A percentile compares a stretch with the other conserved stretches of the same genome.
Conservation (phyloP, 441 rosid genomes). For the Melastoma candidum region DNA sequence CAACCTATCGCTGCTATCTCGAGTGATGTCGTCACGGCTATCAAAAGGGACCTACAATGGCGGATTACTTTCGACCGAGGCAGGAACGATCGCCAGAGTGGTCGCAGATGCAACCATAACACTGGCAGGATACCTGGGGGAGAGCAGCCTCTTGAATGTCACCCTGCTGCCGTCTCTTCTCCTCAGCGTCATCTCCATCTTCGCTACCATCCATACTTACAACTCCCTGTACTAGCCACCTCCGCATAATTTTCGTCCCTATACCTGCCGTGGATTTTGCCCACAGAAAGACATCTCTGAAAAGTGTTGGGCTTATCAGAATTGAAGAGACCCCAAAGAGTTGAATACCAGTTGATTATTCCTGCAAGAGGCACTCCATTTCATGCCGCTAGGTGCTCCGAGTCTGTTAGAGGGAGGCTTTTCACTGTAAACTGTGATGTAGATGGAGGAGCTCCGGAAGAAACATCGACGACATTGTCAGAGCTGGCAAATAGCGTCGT, state of each 20-base stretch:
- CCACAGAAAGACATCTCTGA: no score
- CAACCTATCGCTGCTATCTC: slow-evolving; percentile 36
- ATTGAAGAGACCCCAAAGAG: no score
- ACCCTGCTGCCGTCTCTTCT: slow-evolving; percentile 38
- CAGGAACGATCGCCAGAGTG: slow-evolving; percentile 46
- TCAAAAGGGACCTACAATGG: slow-evolving; percentile 49
- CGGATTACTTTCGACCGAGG: slow-evolving; percentile 49
- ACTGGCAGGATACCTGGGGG: slow-evolving; percentile 37
- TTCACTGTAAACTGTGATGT: no score
- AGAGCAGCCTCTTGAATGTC: slow-evolving; percentile 30
- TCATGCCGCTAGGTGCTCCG: no score
- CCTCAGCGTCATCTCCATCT: slow-evolving; percentile 32
- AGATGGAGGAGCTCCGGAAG: no score
- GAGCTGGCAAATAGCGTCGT: no score
- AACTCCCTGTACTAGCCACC: slow-evolving; percentile 21
- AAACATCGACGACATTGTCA: no score
- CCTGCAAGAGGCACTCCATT: no score
- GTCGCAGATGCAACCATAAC: slow-evolving; percentile 50
- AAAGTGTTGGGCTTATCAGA: no score
- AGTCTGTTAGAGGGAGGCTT: no score
- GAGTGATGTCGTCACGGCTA: slow-evolving; percentile 50
- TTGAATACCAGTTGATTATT: no score
- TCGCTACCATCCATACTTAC: slow-evolving; percentile 36
- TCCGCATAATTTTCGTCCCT: neutral
- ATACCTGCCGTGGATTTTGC: no score